phyloP scores from a whole-genome alignment of 176 grass and related monocot genomes.

The Eleusine indica region DNA sequence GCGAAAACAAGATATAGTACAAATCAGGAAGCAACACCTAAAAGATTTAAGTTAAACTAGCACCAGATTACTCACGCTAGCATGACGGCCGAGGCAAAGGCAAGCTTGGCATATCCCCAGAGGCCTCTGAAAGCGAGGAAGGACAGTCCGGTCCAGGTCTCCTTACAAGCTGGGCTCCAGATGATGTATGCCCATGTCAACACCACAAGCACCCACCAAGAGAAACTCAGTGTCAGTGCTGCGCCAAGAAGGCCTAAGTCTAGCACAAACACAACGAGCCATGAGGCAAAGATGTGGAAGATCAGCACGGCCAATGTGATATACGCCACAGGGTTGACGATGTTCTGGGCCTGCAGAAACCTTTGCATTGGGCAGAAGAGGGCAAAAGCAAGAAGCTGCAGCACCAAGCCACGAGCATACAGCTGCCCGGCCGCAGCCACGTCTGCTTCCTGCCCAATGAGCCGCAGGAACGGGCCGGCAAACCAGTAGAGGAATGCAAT shows the following conservation, averaged over 20 bases:
- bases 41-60: background rate
- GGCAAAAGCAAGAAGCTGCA: constrained; percentile 63
- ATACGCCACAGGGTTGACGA: constrained; percentile 59
- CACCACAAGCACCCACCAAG: constrained; percentile 63
- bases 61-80: constrained; percentile 55
- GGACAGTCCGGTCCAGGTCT: constrained; percentile 61
- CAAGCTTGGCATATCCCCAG: constrained; percentile 65
- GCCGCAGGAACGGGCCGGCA: constrained; percentile 49
- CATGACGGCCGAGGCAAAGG: constrained; percentile 72
- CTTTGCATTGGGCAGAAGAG: constrained; percentile 84
- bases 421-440: constrained; percentile 57
- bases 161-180: constrained; percentile 57
- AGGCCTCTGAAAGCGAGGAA: constrained; percentile 59
- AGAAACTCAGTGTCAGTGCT: constrained; percentile 57
- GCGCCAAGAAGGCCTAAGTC: constrained; percentile 51
- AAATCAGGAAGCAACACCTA: background rate
- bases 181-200: constrained; percentile 65
- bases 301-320: constrained; percentile 50
- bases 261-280: constrained; percentile 55
- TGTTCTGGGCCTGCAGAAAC: constrained; percentile 80
- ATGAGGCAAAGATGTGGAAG: constrained; percentile 63
- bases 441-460: constrained; percentile 51
- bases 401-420: constrained; percentile 62
- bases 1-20: constrained; percentile 1
- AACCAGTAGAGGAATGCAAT: constrained; percentile 78